Evolutionary conservation across 108 stramenopile species (phyloP).

Genomic region (Skeletonema costatum): DNA sequence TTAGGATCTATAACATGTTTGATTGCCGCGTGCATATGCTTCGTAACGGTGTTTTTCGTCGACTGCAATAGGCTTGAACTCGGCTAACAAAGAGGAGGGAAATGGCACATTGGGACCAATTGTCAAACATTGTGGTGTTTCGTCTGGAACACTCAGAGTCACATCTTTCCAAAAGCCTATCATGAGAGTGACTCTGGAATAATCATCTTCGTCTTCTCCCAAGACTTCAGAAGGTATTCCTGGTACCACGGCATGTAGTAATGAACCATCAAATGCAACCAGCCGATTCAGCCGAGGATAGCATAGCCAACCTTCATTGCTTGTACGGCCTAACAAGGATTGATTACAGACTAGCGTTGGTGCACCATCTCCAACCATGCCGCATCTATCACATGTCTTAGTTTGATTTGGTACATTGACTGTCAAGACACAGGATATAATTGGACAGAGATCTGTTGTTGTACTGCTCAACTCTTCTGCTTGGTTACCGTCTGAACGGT

Average conservation of each 20-base stretch:
- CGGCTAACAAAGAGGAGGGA: slow-evolving; percentile 1
- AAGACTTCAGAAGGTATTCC: slow-evolving; percentile 28
- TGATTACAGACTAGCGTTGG: slow-evolving; percentile 49
- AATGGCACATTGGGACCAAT: slow-evolving; percentile 36
- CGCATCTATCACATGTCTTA: slow-evolving; percentile 12
- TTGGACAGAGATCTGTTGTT: slow-evolving; percentile 36
- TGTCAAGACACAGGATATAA: slow-evolving; percentile 45
- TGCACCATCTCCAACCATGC: slow-evolving; percentile 17
- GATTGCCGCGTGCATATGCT: neutral
- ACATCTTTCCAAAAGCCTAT: slow-evolving; percentile 57
- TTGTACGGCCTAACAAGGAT: slow-evolving; percentile 12
- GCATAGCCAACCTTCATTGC: slow-evolving; percentile 51
- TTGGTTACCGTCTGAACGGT: neutral
- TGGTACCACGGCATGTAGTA: slow-evolving; percentile 66
- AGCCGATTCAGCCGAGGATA: slow-evolving; percentile 42
- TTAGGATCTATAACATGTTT: neutral
- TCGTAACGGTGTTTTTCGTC: neutral
- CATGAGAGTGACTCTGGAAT: slow-evolving; percentile 57
- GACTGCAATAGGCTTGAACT: slow-evolving; percentile 2
- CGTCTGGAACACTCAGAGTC: neutral
- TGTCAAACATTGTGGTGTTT: neutral
- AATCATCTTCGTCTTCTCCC: slow-evolving; percentile 9
- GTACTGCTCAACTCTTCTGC: neutral
- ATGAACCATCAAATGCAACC: slow-evolving; percentile 55
- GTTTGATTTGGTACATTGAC: slow-evolving; percentile 27